Base-by-base conservation (phyloP, 345 rosid genomes). In the Fremontodendron californicum region DNA sequence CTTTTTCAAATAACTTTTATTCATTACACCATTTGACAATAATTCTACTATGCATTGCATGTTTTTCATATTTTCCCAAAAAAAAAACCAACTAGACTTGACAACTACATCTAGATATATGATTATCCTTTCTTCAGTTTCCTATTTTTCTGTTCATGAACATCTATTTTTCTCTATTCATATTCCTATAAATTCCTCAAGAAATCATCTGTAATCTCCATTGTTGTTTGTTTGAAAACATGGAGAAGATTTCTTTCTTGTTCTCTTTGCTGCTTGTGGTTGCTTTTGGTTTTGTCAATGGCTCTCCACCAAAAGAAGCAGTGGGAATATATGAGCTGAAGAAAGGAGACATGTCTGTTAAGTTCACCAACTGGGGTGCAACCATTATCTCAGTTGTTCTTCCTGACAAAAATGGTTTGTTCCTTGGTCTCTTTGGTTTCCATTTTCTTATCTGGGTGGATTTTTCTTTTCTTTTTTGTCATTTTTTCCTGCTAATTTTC, bases 331-430 rank as follows among this genome's bases (percentile, higher is more conserved):
- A 88, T 68, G 93, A 90, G 82, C 89, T 93, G 68, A 91, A 90
- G 84, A 89, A 83, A 49, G 99, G 97, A 29, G 86, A 92, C 61
- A 21, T 92, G 39, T 82, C 90, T 23, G 58, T 90, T 65, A 91
- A 89, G 55, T 73, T 96, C 46, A 92, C 98, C 76, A 93, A 93
- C 73, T 91, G 92, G 89, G 97, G 98, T 65, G 99, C 99, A 72
- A 90, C 85, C 43, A 63, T 92, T 40, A 83, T 92, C 71, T 96
- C 97, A 55, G 72, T 96, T 25, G 57, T 84, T 79, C 84, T 93
- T 64, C 98, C 98, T 2, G 97, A 93, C 84, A 96, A 84, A 89
- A 19, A 89, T 70, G 98, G 99, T 96, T 60, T 21, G 48, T 51
- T 40, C 71, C 8, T 18, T 66, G n/a, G 19, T 19, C 15, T 21